Evolutionary conservation across 768 basidiomycete genomes (phyloP), one percentile per base, ranked within the genome.

Genomic region (Cyathus striatus): DNA sequence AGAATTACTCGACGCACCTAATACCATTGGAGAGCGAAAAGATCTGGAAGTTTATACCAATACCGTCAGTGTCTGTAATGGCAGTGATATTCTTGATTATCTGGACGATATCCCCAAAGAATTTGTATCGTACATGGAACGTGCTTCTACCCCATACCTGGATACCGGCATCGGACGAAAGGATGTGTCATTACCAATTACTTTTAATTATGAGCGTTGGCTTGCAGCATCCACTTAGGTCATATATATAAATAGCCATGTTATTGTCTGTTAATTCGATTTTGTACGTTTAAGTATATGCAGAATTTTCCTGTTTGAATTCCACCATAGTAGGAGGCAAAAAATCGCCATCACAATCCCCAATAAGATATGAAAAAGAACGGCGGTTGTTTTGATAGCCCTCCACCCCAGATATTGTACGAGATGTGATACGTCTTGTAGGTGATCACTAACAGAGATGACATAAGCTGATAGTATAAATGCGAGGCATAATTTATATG

Each of bases 181-280:
- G 90, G 36, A 77, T 80, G 53, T 86, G 44, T n/a, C n/a, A n/a
- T 80, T 91, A 46, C 68, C 79, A 20, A 67, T 77, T 40, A 70
- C 69, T 24, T 61, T 63, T 6, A 66, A 74, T 6, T 53, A 62
- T 16, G 62, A 65, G 12, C 61, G 65, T 18, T 54, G 68, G n/a
- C 81, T 86, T 2, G 64, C 18, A 9, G 18, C n/a, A 14, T n/a
- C 13, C 21, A 23, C 20, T 12, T 12, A 12, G 22, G 24, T 22
- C 10, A 37, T 37, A 37, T 14, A 38, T 38, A 38, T 38, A 3
- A 13, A 12, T 3, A 18, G 36, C 20, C 6, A 13, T 32, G 5
- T 32, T 32, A 12, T 38, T 42, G 14, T 32, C 16, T 30, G n/a
- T 43, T 30, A 35, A 7, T 43, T 20, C 23, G 22, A 12, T 42